Conservation (phyloP, 192 early-diverging fungal species). For the Spizellomyces punctatus region DNA sequence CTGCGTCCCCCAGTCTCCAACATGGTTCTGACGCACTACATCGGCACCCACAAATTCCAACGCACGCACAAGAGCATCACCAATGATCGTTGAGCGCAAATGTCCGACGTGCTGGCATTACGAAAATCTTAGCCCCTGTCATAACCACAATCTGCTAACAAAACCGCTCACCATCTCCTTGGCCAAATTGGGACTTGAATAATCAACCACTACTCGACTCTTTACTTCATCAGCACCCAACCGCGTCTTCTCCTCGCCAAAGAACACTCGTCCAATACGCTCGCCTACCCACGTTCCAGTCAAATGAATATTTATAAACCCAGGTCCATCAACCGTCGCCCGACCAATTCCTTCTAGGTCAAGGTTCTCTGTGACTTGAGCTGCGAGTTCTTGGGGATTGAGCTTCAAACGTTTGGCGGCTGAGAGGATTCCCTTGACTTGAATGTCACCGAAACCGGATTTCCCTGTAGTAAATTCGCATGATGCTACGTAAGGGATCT, state of each 20-base stretch:
- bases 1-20: constrained; percentile 99
- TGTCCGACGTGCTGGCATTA: constrained; percentile 92
- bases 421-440: constrained; percentile 16
- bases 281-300: constrained; percentile 11
- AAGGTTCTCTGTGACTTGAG: constrained; percentile 8
- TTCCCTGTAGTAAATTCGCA: constrained; percentile 4
- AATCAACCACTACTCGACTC: constrained; percentile 78
- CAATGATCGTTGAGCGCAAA: constrained; percentile 96
- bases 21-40: constrained; percentile 93
- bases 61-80: constrained; percentile 85
- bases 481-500: constrained; percentile 15
- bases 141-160: neutral
- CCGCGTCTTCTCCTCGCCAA: constrained; percentile 1
- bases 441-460: constrained; percentile 16
- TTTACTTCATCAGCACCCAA: constrained; percentile 59
- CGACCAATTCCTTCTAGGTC: constrained; percentile 14
- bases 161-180: constrained; percentile 62
- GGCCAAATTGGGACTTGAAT: constrained; percentile 95
- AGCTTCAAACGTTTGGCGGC: constrained; percentile 31
- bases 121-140: neutral
- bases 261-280: constrained; percentile 8
- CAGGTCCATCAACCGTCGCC: constrained; percentile 30
- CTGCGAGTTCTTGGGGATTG: constrained; percentile 16
- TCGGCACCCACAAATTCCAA: constrained; percentile 86
- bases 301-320: constrained; percentile 27